Conservation (phyloP, 2,329 filamentous ascomycete genomes). For the Phialemonium atrogriseum region DNA sequence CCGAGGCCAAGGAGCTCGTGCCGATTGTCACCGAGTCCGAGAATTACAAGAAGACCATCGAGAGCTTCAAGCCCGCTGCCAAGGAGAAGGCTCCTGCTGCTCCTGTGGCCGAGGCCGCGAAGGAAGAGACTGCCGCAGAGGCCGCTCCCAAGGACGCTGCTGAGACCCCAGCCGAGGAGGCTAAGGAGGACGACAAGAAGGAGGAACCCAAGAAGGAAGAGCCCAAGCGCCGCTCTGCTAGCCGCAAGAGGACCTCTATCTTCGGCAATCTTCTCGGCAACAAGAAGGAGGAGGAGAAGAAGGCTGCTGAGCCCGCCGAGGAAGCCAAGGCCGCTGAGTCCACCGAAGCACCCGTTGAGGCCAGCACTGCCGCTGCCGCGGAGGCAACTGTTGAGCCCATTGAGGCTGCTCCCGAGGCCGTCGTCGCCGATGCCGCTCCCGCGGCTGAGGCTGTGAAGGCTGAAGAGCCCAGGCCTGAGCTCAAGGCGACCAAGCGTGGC, state of each 20-base stretch:
- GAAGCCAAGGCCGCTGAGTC: conserved; percentile 21
- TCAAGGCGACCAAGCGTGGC: conserved; percentile 42
- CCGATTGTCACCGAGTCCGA: conserved; percentile 68
- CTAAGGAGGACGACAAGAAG: conserved; percentile 25
- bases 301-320: conserved; percentile 20
- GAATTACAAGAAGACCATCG: conserved; percentile 78
- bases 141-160: conserved; percentile 24
- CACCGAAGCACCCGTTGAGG: conserved; percentile 21
- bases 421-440: conserved; percentile 25
- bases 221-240: conserved; percentile 54
- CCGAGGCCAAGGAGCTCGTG: conserved; percentile 76
- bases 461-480: conserved; percentile 21
- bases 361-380: conserved; percentile 21
- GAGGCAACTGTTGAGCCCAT: conserved; percentile 26
- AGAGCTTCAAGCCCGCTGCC: conserved; percentile 52
- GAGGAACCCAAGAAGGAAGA: conserved; percentile 48
- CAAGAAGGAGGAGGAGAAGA: conserved; percentile 44
- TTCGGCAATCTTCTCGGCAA: conserved; percentile 46
- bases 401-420: conserved; percentile 22
- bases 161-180: conserved; percentile 18
- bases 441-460: conserved; percentile 22
- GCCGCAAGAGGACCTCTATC: conserved; percentile 58
- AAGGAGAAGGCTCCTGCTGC: conserved; percentile 31
- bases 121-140: conserved; percentile 25
- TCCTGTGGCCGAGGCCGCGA: conserved; percentile 18